Base-by-base conservation (phyloP, 371 early-diverging fungal species). In the Mortierella sp. region DNA sequence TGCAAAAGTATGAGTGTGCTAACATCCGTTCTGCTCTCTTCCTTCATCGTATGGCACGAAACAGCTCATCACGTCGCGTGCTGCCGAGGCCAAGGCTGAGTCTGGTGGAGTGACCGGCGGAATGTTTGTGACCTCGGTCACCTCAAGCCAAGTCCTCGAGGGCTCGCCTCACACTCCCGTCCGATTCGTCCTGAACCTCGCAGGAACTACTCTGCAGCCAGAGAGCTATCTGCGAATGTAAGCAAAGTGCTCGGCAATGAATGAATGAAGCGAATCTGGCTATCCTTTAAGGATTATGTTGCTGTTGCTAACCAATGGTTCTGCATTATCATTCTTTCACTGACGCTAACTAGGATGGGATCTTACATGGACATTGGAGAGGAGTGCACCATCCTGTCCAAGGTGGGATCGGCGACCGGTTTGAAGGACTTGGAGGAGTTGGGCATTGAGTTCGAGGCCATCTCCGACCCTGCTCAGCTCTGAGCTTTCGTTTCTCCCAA, bases 331-430 rank as follows among this genome's bases (percentile, higher is more conserved):
- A n/a, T n/a, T n/a, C n/a, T n/a, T n/a, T n/a, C n/a, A n/a, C n/a
- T n/a, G n/a, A n/a, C n/a, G n/a, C n/a, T n/a, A n/a, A 10, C 2
- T 70, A 79, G 79, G 79, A 24, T 79, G 68, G 72, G 76, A 1
- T 66, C 84, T 0, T 79, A 67, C n/a, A 73, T 83, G 76, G 79
- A 74, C 29, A 6, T 76, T 39, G 73, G 76, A 29, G 50, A 83
- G 41, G 26, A 5, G 4, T 83, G 84, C 64, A 41, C 45, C 43
- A 44, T 83, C 11, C 45, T 83, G 41, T 44, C 70, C 22, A 78
- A 72, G 52, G 48, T 78, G 0, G 55, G 63, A 48, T 22, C 64
- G 2, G 71, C 19, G 1, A 34, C 31, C 6, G 58, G 37, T 2
- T 52, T 76, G 77, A 76, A 37, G 48, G 44, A 48, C 11, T 31